Base-by-base conservation (phyloP, 2,329 filamentous ascomycete species). In the Xylaria sp. region DNA sequence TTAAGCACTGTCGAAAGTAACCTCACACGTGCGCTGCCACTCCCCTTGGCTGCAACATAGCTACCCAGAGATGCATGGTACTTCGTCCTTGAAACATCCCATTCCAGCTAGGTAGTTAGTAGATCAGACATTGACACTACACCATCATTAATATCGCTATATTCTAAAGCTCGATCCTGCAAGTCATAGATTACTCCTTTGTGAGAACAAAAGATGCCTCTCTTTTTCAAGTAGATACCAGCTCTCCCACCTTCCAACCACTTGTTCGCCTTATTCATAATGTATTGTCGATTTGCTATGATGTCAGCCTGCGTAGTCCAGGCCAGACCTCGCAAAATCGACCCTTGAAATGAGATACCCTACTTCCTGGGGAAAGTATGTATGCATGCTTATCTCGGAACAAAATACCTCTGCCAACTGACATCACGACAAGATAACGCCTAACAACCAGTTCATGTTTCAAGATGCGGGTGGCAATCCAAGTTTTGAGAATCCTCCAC, bases 11-110 rank as follows among this genome's bases (percentile, higher is more conserved):
- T 49, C 46, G 15, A 26, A 53, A 53, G 48, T 51, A 51, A 36
- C 56, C 42, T 46, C 58, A 42, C 59, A 62, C 58, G n/a, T 62
- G 51, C 36, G 53, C 58, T 40, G 44, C 17, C 66, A 63, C 46
- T 44, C 42, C 62, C 49, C 59, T 56, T 61, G 59, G 56, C 61
- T 46, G 46, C 63, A 60, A 51, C 60, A 59, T 56, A 56, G 28
- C 44, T 28, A 59, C 56, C 56, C 59, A 61, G 42, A 28, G 31
- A 67, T 62, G 68, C 68, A 70, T 65, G 68, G 68, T 65, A 70
- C 68, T 70, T 70, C 61, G 48, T 59, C 58, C 26, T 61, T 48
- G n/a, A 59, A n/a, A 62, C 54, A 51, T 33, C n/a, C 26, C 51
- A 28, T 36, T 36, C 26, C 40, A n/a, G 26, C 23, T 7, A 49